Evolutionary conservation across 2,329 filamentous ascomycete species (phyloP), one percentile per base, ranked within the genome.

Genomic region (Talaromyces sp.): DNA sequence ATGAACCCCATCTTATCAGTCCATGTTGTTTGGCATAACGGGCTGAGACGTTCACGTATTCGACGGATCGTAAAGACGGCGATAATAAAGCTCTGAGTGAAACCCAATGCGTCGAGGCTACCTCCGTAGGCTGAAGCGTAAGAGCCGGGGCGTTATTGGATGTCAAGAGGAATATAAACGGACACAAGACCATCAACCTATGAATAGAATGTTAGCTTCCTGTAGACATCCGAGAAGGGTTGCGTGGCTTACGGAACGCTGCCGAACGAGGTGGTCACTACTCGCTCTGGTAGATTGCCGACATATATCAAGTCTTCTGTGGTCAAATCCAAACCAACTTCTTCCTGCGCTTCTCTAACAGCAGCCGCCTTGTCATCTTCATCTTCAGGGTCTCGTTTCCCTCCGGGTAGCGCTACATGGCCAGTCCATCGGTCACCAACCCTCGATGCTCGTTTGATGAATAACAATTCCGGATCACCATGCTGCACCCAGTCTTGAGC

Each of bases 81-180:
- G 85, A 83, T n/a, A 89, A 79, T 8, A 91, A 81, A 19, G 84
- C 84, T 61, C 85, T 81, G 2, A 90, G 74, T 13, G 89, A 85
- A 3, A 91, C 87, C 89, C 88, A 91, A 73, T 90, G 88, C 2
- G 86, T 85, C 1, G 87, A 87, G 27, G 86, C 87, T 22, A 90
- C 87, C 77, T 91, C 89, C 37, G 85, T 85, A 4, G 88, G 87
- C 70, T 90, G 88, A n/a, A 90, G 79, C 54, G 81, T 82, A 45
- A 90, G 79, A 1, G 83, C 75, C 5, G 87, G 86, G 5, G 85
- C 79, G 27, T 82, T 78, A 33, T 84, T 83, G 19, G 81, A 81
- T 2, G 85, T 89, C 63, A 87, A 77, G 27, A 91, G 78, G 73
- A 89, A 90, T 50, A 90, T 81, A 73, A 87, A 90, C 0, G 89